Conservation (phyloP, 257 asterid genomes). For the Solanum peruvianum region DNA sequence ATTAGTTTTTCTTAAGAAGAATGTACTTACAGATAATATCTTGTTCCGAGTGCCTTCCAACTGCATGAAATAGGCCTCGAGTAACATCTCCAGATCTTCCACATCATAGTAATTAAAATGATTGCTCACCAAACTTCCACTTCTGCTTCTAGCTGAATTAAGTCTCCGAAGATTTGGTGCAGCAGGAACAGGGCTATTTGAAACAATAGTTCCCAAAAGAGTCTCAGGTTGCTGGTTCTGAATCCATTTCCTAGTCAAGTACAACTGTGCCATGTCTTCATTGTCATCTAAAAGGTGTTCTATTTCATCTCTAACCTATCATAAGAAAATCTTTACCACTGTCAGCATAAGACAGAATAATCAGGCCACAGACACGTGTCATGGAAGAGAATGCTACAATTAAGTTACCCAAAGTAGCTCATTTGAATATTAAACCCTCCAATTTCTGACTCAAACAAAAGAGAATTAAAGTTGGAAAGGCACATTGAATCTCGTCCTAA, state of each 20-base stretch:
- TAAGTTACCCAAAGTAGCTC: not conserved
- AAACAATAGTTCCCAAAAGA: slow-evolving; percentile 24
- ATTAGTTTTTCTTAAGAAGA: not conserved
- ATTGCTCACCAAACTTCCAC: slow-evolving; percentile 71
- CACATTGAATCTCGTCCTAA: not conserved
- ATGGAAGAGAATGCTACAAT: not conserved
- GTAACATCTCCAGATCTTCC: slow-evolving; percentile 97
- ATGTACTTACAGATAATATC: slow-evolving; percentile 74
- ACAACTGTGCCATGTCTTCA: slow-evolving; percentile 91
- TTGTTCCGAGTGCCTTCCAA: slow-evolving; percentile 96
- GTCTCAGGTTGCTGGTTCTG: slow-evolving; percentile 71
- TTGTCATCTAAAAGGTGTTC: slow-evolving; percentile 95
- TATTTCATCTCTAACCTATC: slow-evolving; percentile 95
- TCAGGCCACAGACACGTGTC: not conserved
- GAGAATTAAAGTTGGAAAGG: not conserved
- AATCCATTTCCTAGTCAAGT: slow-evolving; percentile 81
- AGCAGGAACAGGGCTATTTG: slow-evolving; percentile 42
- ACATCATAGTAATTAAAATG: slow-evolving; percentile 59
- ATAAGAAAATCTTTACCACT: slow-evolving; percentile 1
- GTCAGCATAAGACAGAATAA: not conserved
- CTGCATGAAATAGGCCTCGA: slow-evolving; percentile 97
- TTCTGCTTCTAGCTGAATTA: slow-evolving; percentile 65
- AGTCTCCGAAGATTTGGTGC: slow-evolving; percentile 49
- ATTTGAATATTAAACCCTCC: not conserved
- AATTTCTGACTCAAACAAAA: not conserved